Evolutionary conservation across 192 early-diverging fungal species (phyloP), one percentile per base, ranked within the genome.

Genomic region (Entomortierella chlamydospora): DNA sequence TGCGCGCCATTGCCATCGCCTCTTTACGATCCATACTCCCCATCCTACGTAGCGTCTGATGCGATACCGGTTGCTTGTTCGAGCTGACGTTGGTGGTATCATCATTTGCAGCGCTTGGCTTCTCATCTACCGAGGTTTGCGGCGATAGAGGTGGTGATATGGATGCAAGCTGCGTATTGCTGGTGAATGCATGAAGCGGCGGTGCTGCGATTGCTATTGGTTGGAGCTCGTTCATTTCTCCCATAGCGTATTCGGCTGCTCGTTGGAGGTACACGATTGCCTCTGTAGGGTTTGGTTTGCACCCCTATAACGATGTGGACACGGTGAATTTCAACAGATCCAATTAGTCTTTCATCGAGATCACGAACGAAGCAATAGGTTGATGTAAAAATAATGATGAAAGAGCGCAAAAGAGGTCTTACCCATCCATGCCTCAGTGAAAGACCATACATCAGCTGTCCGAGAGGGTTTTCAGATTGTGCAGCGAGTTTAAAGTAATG

Each of bases 391-490:
- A 31, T 39, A n/a, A 51, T 51, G 64, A 49, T 13, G 26, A 47
- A 41, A 60, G 53, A 70, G 25, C 22, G 17, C 4, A 47, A 56
- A 26, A 18, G 13, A 13, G 13, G n/a, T 42, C 81, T 74, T 83
- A 87, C 92, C 93, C 93, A 95, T 29, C 93, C 93, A 70, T 95
- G 93, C 9, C 93, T 85, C 1, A 93, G 81, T 17, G 93, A 93
- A 23, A 95, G 83, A 15, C 92, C 93, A 61, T 90, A 93, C 69
- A 95, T 86, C 63, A 95, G 86, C 85, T 93, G 89, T 13, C 93
- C 92, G 7, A 95, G 72, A 7, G 92, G 92, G 57, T 84, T 88
- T 55, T 90, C 81, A 57, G 81, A 83, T 22, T 89, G 85, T 20
- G 93, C 92, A 1, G 92, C 93, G 23, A 88, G 70, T 49, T 83